phyloP scores from a whole-genome alignment of 768 basidiomycete genomes.

The Mycena polygramma region DNA sequence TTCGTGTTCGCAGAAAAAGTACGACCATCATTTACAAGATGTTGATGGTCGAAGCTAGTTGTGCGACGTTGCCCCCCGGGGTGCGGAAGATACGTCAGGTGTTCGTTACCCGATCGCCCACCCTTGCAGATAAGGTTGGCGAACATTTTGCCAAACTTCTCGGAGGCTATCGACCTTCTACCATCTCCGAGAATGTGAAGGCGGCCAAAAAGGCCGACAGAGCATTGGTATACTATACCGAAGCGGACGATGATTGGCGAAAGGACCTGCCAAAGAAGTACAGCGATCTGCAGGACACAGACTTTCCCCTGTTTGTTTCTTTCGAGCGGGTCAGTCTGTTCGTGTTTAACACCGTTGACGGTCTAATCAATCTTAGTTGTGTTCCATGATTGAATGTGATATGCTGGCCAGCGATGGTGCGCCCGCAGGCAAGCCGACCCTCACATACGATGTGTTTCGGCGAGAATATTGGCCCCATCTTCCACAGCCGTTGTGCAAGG shows the following conservation, averaged over 20 bases:
- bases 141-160: conserved; percentile 58
- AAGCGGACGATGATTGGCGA: conserved; percentile 62
- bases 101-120: conserved; percentile 64
- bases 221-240: conserved; percentile 49
- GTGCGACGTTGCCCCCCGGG: conserved; percentile 1
- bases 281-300: conserved; percentile 66
- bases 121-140: conserved; percentile 62
- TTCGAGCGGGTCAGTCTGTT: conserved; percentile 66
- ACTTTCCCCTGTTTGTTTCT: conserved; percentile 81
- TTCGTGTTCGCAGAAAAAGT: conserved; percentile 16
- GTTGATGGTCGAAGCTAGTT: conserved; percentile 21
- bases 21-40: conserved; percentile 30
- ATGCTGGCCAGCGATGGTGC: conserved; percentile 10
- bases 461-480: conserved; percentile 47
- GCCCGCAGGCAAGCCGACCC: neutral
- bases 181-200: conserved; percentile 20
- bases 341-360: neutral
- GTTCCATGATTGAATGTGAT: conserved; percentile 31
- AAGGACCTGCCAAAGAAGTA: conserved; percentile 64
- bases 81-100: conserved; percentile 58
- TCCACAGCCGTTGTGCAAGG: conserved; percentile 61
- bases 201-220: conserved; percentile 36
- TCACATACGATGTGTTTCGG: conserved; percentile 33
- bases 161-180: conserved; percentile 26
- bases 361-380: conserved; percentile 3